phyloP scores from a whole-genome alignment of 1,284 basidiomycete species.

The Waitea zeae region DNA sequence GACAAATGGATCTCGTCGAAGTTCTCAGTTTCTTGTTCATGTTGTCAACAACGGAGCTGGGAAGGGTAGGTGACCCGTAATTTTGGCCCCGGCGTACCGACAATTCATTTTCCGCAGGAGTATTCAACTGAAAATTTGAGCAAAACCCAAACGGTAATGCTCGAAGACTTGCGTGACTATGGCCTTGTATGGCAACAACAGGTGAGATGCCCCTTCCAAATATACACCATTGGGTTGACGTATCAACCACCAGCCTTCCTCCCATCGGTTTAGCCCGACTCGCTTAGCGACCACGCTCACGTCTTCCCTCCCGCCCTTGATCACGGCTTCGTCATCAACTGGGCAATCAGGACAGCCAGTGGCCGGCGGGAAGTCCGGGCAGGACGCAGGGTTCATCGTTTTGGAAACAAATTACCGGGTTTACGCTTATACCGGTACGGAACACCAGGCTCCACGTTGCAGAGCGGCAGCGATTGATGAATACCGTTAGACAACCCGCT shows the following conservation, averaged over 20 bases:
- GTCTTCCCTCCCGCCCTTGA: slow-evolving; percentile 58
- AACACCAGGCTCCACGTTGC: slow-evolving; percentile 3
- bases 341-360: too few species aligned
- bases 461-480: slow-evolving; percentile 8
- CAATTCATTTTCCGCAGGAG: slow-evolving; percentile 30
- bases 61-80: slow-evolving; percentile 41
- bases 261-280: slow-evolving; percentile 86
- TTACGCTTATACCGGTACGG: slow-evolving; percentile 90
- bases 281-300: slow-evolving; percentile 89
- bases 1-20: slow-evolving; percentile 84
- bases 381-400: slow-evolving; percentile 79
- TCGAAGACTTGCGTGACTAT: slow-evolving; percentile 88
- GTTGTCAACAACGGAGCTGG: slow-evolving; percentile 86
- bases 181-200: slow-evolving; percentile 80
- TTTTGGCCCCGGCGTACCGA: slow-evolving; percentile 4
- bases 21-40: slow-evolving; percentile 92
- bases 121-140: slow-evolving; percentile 79
- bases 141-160: slow-evolving; percentile 69
- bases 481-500: slow-evolving; percentile 66
- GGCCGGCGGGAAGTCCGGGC: slow-evolving; percentile 34
- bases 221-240: neutral
- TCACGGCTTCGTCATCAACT: too few species aligned
- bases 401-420: slow-evolving; percentile 97
- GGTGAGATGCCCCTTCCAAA: slow-evolving; percentile 18
- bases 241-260: slow-evolving; percentile 28